Evolutionary conservation across 345 rosid genomes (phyloP), one percentile per base, ranked within the genome.

Genomic region (Excoecaria cochinchinensis): DNA sequence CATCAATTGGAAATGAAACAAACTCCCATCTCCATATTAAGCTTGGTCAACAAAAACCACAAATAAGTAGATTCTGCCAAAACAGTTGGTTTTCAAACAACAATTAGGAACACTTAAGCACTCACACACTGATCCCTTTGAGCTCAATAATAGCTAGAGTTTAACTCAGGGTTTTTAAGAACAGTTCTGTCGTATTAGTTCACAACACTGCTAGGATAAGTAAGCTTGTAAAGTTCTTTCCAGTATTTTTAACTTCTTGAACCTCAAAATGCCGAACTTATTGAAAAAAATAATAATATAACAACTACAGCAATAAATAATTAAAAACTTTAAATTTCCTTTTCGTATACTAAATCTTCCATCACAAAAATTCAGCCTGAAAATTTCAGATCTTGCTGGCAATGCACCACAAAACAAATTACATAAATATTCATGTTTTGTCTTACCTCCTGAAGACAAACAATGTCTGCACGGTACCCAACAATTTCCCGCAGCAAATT

Each of bases 381-480:
- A 67, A 75, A 22, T 46, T 69, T 57, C 40, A 57, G 8, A 66
- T 46, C 44, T 56, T 67, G 36, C 19, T 10, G 64, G 21, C 19
- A 72, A 55, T 64, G 25, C 55, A 39, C 5, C 39, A 47, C 31
- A 24, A 5, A 53, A 17, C 17, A 55, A 11, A 22, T 14, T n/a
- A 56, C 13, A 42, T 56, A 39, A 40, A 17, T 38, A 40, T 15
- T 65, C 4, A 56, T 36, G 31, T 56, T 39, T 9, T 59, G 51
- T 36, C 61, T 78, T 85, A 95, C 99, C 95, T 95, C 99, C 75
- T 95, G 99, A 55, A 95, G 95, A 77, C 99, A 95, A 76, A 95
- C 96, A 78, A 95, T 86, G 85, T 95, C 98, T 14, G 98, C 99
- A 70, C 91, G 87, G 60, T 95, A 95, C 66, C 92, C 95, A 70